These are phyloP conservation scores for Boletus sensibilis DNA, from an alignment of 768 basidiomycete species.

Conservation along the genomic window DNA sequence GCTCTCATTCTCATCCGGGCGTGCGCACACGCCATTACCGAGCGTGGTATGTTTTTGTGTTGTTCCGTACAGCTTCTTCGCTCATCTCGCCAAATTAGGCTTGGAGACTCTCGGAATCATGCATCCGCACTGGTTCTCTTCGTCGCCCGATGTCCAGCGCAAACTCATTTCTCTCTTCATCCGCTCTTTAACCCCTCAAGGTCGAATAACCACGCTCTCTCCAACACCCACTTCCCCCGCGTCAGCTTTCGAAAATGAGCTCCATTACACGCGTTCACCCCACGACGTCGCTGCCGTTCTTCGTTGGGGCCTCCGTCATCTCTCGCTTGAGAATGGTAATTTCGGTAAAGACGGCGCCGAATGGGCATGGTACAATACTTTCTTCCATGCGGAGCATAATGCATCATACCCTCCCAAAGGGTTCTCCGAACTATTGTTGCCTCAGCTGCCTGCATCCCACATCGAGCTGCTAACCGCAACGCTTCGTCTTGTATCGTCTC, in stretches of 20 bases:
- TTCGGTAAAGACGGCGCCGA: slow-evolving; percentile 57
- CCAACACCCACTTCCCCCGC: slow-evolving; percentile 46
- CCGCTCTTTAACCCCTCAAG: slow-evolving; percentile 54
- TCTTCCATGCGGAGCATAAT: slow-evolving; percentile 57
- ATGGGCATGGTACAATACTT: slow-evolving; percentile 68
- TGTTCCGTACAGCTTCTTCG: slow-evolving; percentile 1
- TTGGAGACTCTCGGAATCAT: slow-evolving; percentile 80
- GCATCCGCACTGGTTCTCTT: slow-evolving; percentile 82
- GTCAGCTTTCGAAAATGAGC: slow-evolving; percentile 61
- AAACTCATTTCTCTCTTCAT: slow-evolving; percentile 69
- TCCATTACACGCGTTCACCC: slow-evolving; percentile 61
- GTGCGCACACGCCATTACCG: slow-evolving; percentile 64
- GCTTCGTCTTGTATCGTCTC: slow-evolving; percentile 62
- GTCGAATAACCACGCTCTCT: slow-evolving; percentile 48
- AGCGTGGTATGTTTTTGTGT: slow-evolving; percentile 50
- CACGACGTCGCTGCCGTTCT: slow-evolving; percentile 80
- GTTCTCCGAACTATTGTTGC: slow-evolving; percentile 60
- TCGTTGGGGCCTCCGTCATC: slow-evolving; percentile 78
- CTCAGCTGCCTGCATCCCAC: slow-evolving; percentile 59
- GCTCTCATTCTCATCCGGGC: slow-evolving; percentile 62
- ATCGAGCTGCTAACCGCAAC: slow-evolving; percentile 55
- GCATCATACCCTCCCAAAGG: slow-evolving; percentile 61
- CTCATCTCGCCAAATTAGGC: slow-evolving; percentile 41
- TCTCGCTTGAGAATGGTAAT: slow-evolving; percentile 54
- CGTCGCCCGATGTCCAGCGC: slow-evolving; percentile 67